Evolutionary conservation across 192 early-diverging fungal species (phyloP).

Genomic region (Radiomyces spectabilis): DNA sequence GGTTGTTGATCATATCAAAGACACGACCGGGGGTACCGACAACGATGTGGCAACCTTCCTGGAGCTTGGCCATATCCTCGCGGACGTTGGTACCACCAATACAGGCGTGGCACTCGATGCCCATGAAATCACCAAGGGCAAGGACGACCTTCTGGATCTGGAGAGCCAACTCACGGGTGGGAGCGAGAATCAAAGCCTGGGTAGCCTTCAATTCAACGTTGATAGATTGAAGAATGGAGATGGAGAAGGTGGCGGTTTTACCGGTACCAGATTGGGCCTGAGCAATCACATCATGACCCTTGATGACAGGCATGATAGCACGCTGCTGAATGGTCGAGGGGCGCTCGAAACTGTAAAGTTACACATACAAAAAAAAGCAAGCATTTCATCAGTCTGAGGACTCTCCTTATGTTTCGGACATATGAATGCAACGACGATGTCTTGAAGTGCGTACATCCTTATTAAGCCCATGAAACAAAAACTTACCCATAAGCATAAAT

Average conservation of each 20-base stretch:
- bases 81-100: slow-evolving; percentile 95
- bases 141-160: slow-evolving; percentile 96
- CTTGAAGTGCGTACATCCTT: too few relatives aligned
- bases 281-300: slow-evolving; percentile 97
- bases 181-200: slow-evolving; percentile 95
- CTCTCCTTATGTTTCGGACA: too few relatives aligned
- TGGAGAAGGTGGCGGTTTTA: slow-evolving; percentile 99
- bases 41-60: slow-evolving; percentile 83
- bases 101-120: slow-evolving; percentile 90
- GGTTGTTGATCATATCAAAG: slow-evolving; percentile 93
- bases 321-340: slow-evolving; percentile 96
- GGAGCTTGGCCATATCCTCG: slow-evolving; percentile 82
- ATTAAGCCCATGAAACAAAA: too few relatives aligned
- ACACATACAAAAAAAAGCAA: background rate
- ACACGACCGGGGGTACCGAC: slow-evolving; percentile 99
- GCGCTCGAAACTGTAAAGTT: slow-evolving; percentile 75
- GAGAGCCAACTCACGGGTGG: slow-evolving; percentile 96
- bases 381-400: background rate
- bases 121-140: slow-evolving; percentile 94
- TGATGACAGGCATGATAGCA: slow-evolving; percentile 93
- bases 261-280: slow-evolving; percentile 99
- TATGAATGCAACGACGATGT: too few relatives aligned
- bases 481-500: slow-evolving; percentile 94
- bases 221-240: slow-evolving; percentile 94
- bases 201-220: slow-evolving; percentile 68